Evolutionary conservation across 208 protist species (phyloP), one percentile per base, ranked within the genome.

Genomic region (Wallacemonas sp.): DNA sequence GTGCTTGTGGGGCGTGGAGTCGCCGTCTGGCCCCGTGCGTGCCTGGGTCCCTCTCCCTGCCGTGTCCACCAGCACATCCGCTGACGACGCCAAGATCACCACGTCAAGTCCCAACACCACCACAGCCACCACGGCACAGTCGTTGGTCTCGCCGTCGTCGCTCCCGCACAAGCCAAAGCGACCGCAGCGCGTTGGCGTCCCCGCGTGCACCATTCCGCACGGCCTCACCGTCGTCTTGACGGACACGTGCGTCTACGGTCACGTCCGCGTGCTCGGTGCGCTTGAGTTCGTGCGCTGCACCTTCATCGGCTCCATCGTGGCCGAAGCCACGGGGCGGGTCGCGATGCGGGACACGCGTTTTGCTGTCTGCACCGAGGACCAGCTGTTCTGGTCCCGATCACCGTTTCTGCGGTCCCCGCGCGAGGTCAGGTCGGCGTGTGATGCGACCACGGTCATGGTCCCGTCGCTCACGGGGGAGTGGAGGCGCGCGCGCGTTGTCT

Each of bases 201-300:
- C 52, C 14, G 61, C 56, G 16, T 81, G 65, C 62, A 71, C 65
- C 19, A 70, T 94, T 26, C 76, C 80, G 5, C 33, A 26, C 2
- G 72, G 76, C 21, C 74, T 76, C 30, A 74, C 79, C 21, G 63
- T 94, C 41, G 72, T 68, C 17, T 62, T 88, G 11, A 55, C 58
- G 26, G 47, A 89, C 33, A 17, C 89, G 41, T 72, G 64, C 49
- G 39, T 94, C 14, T 86, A 88, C 63, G 84, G 73, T 0, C 74
- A 83, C 34, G 62, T 94, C 23, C 74, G 49, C 32, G 80, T 94
- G 2, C 57, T 83, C 19, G 88, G 88, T 27, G 34, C 48, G 14
- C 62, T 94, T 27, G 61, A 66, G 38, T 70, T 94, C n/a, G 19
- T 70, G 12, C 60, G 83, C 58, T 94, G 88, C 69, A 68, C 68